phyloP scores from a whole-genome alignment of 768 basidiomycete species.

The Mycena galericulata region DNA sequence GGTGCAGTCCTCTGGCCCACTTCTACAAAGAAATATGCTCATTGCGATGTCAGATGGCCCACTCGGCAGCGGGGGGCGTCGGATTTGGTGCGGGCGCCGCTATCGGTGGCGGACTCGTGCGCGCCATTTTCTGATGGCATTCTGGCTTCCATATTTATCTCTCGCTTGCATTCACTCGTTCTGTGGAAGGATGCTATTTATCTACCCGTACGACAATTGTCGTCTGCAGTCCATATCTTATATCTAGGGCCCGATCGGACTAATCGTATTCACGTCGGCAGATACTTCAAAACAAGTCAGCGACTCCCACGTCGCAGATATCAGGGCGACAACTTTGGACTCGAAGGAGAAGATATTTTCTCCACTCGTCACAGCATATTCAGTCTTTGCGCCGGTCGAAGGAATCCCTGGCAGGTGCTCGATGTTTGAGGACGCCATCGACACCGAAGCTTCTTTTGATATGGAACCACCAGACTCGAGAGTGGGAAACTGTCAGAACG shows the following conservation, averaged over 20 bases:
- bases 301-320: constrained; percentile 45
- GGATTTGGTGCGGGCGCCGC: constrained; percentile 50
- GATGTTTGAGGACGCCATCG: constrained; percentile 56
- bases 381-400: constrained; percentile 42
- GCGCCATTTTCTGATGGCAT: constrained; percentile 51
- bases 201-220: constrained; percentile 20
- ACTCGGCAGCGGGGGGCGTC: constrained; percentile 75
- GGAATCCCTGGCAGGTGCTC: constrained; percentile 55
- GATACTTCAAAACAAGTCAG: constrained; percentile 36
- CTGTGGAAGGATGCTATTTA: constrained; percentile 21
- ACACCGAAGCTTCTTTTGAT: constrained; percentile 49
- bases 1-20: constrained; percentile 46
- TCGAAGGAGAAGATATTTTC: constrained; percentile 54
- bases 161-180: background rate
- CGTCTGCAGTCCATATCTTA: constrained; percentile 6
- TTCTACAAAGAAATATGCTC: background rate
- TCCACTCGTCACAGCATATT: constrained; percentile 52
- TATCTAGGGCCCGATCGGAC: constrained; percentile 49
- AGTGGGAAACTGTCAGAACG: constrained; percentile 27
- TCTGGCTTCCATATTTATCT: constrained; percentile 6
- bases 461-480: constrained; percentile 47
- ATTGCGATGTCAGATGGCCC: constrained; percentile 57
- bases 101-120: constrained; percentile 62
- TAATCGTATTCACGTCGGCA: background rate
- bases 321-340: constrained; percentile 54